Percentiles rank a stretch among this genome's conserved stretches.
These are phyloP conservation scores for Fraxinus anomala DNA, from an alignment of 257 asterid genomes.

Conservation along the genomic window DNA sequence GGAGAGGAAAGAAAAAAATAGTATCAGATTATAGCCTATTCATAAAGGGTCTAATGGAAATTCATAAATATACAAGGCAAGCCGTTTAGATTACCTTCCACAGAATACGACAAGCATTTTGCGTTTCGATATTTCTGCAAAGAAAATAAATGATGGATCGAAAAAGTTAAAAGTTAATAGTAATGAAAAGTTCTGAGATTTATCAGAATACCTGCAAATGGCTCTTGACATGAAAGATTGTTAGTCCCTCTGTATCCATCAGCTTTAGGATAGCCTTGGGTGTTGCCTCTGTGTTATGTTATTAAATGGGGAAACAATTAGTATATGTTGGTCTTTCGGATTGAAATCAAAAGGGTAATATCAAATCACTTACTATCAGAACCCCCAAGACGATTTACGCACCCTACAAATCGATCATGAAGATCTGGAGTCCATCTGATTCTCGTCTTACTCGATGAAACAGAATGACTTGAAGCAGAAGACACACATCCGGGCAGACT, in stretches of 20 bases:
- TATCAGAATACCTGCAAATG: conserved; percentile 72
- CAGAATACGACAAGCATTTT: conserved; percentile 59
- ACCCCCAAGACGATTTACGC: conserved; percentile 82
- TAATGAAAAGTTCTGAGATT: neutral
- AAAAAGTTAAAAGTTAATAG: neutral
- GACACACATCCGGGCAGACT: conserved; percentile 36
- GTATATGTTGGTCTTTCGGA: neutral
- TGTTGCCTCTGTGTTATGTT: conserved; percentile 67
- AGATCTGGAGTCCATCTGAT: conserved; percentile 94
- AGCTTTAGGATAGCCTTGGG: conserved; percentile 85
- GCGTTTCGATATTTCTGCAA: conserved; percentile 82
- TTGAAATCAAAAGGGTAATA: neutral
- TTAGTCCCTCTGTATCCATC: conserved; percentile 82
- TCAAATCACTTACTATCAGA: conserved; percentile 69
- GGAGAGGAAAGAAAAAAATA: conserved; percentile 6
- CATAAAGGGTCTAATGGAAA: neutral
- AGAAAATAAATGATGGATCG: neutral
- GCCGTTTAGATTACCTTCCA: conserved; percentile 53
- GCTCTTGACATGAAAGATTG: conserved; percentile 91
- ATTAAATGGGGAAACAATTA: conserved; percentile 17
- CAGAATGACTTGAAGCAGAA: conserved; percentile 26
- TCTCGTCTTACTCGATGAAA: conserved; percentile 52
- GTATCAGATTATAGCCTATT: conserved; percentile 14
- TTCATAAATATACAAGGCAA: neutral
- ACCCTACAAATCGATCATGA: conserved; percentile 78